Evolutionary conservation across 1,284 basidiomycete genomes (phyloP).

Genomic region (Cystobasidiaceae sp.): DNA sequence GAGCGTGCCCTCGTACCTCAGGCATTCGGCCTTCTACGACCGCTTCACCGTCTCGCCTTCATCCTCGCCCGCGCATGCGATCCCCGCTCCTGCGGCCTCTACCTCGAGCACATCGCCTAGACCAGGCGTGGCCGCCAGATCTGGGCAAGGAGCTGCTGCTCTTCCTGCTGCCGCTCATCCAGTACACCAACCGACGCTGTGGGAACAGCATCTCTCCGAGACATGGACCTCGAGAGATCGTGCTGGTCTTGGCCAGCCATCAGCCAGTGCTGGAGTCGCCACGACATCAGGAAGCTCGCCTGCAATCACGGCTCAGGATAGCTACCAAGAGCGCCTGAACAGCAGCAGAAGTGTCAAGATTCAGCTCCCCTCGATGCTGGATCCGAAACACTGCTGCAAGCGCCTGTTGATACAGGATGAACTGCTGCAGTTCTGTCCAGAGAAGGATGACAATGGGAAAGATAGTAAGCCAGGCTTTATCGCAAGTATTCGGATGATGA

Average conservation of each 20-base stretch:
- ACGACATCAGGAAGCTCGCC: too few species aligned
- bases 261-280: too few species aligned
- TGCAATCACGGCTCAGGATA: neutral
- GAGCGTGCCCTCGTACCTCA: conserved; percentile 59
- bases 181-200: neutral
- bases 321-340: neutral
- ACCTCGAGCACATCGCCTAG: neutral
- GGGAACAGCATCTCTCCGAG: conserved; percentile 1
- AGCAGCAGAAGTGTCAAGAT: conserved; percentile 1
- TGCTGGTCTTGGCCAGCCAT: neutral
- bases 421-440: conserved; percentile 20
- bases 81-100: neutral
- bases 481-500: too few species aligned
- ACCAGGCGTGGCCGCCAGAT: neutral
- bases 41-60: conserved; percentile 52
- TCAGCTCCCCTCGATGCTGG: conserved; percentile 15
- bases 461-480: conserved; percentile 15
- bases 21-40: conserved; percentile 64
- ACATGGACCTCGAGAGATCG: neutral
- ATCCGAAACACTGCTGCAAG: conserved; percentile 29
- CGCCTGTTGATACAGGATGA: conserved; percentile 16
- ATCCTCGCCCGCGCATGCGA: neutral
- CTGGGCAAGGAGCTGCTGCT: conserved; percentile 50
- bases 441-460: conserved; percentile 23
- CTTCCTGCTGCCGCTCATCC: conserved; percentile 37